phyloP scores from a whole-genome alignment of 441 rosid genomes.

The Erodium moschatum region DNA sequence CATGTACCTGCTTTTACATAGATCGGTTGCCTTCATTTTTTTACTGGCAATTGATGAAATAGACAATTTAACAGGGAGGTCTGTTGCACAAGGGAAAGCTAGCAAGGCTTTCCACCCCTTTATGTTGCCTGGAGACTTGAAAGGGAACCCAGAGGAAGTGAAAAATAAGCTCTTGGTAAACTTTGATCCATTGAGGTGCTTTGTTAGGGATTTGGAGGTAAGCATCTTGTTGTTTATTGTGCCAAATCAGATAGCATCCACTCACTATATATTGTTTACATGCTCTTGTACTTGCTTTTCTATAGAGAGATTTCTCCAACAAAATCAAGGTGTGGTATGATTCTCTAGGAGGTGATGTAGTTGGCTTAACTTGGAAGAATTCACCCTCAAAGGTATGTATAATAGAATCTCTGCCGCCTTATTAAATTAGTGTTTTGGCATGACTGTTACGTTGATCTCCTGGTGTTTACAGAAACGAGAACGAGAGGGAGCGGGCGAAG shows the following conservation, averaged over 20 bases:
- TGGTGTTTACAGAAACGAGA: conserved; percentile 49
- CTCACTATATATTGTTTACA: too few relatives aligned
- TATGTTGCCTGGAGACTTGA: conserved; percentile 45
- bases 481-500: conserved; percentile 31
- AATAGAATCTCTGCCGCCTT: too few relatives aligned
- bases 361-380: conserved; percentile 75
- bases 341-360: conserved; percentile 71
- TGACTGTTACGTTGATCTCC: background rate
- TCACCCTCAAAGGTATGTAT: conserved; percentile 57
- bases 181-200: conserved; percentile 70
- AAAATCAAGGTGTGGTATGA: conserved; percentile 76
- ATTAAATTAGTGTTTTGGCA: background rate
- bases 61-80: conserved; percentile 44
- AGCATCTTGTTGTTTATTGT: conserved; percentile 17
- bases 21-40: background rate
- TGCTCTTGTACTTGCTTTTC: too few relatives aligned
- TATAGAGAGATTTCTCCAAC: conserved; percentile 48
- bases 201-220: conserved; percentile 58
- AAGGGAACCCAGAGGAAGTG: conserved; percentile 43
- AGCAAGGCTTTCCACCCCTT: conserved; percentile 55
- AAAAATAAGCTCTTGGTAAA: conserved; percentile 54
- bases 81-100: conserved; percentile 57
- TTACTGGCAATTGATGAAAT: background rate
- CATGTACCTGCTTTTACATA: background rate
- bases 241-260: too few relatives aligned